phyloP scores from a whole-genome alignment of 2,329 filamentous ascomycete genomes.

The Pseudogymnoascus verrucosus region DNA sequence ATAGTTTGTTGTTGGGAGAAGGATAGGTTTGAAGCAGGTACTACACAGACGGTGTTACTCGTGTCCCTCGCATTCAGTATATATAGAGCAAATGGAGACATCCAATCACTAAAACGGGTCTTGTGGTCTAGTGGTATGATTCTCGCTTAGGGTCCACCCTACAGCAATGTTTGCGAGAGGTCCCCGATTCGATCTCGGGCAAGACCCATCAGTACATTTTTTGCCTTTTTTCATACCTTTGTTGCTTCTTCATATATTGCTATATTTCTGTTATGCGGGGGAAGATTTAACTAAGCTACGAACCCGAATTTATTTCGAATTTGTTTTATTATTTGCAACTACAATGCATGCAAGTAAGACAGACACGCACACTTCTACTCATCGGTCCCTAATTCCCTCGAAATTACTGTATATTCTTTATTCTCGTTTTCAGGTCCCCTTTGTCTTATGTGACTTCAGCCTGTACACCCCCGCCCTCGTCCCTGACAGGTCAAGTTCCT shows the following conservation, averaged over 20 bases:
- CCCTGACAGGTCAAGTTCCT: neutral
- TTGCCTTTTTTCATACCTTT: neutral
- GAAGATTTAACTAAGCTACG: neutral
- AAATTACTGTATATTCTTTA: neutral
- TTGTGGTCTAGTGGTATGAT: slow-evolving; percentile 9
- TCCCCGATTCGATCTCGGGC: slow-evolving; percentile 8
- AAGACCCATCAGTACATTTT: neutral
- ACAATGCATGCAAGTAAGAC: neutral
- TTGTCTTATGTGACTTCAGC: neutral
- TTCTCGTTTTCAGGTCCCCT: neutral
- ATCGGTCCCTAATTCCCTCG: neutral
- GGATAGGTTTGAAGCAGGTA: neutral
- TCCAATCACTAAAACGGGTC: neutral
- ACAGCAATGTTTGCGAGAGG: slow-evolving; percentile 7
- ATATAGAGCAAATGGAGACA: neutral
- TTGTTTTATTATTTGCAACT: neutral
- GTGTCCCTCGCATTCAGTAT: neutral
- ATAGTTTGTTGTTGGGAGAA: neutral
- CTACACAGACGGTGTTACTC: neutral
- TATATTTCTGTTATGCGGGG: neutral
- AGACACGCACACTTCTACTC: neutral
- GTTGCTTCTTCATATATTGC: no score
- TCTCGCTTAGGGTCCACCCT: slow-evolving; percentile 7
- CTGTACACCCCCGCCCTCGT: neutral
- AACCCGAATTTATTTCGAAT: neutral